Base-by-base conservation (phyloP, 768 basidiomycete species). In the Mycena filopes region DNA sequence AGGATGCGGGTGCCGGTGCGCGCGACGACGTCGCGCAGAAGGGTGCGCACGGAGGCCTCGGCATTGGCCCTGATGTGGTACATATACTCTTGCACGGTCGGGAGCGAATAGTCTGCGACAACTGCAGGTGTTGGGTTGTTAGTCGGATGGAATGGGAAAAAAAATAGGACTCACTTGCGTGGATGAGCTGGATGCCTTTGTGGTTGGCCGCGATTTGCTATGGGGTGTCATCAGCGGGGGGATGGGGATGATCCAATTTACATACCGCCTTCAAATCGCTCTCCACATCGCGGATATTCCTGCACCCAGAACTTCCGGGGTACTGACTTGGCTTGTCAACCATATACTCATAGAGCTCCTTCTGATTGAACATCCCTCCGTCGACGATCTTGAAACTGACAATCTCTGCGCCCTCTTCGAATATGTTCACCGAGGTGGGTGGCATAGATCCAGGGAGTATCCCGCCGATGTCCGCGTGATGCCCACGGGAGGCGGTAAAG, bases 401-500 rank as follows among this genome's bases (percentile, higher is more conserved):
- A 54, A 98, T 91, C 71, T 95, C 87, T 0, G 96, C 97, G 21
- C 96, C 96, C 75, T 99, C 96, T 75, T 99, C 93, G 71, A 93
- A 96, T 46, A 98, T 91, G 66, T 87, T 95, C 68, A 91, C 90
- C 13, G 91, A 92, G 2, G 94, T 95, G 0, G 97, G 96, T 0
- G 96, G 96, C 96, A 98, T 99, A 40, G 93, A 95, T 1, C 94
- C 95, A 8, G 96, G 94, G 3, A 95, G 82, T 67, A 97, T 96
- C 0, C 95, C 95, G 2, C 95, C 95, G 66, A 96, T 93, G 78
- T 97, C 95, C 5, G 95, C 94, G 77, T 98, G 96, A 75, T 98
- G 96, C 0, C 94, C 96, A 55, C 96, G 86, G 15, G 95, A 95
- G 16, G 96, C 96, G 10, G 95, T 96, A 72, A 95, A 96, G 80